These are phyloP conservation scores for Boletus fagicola DNA, from an alignment of 768 basidiomycete genomes.

Conservation along the genomic window DNA sequence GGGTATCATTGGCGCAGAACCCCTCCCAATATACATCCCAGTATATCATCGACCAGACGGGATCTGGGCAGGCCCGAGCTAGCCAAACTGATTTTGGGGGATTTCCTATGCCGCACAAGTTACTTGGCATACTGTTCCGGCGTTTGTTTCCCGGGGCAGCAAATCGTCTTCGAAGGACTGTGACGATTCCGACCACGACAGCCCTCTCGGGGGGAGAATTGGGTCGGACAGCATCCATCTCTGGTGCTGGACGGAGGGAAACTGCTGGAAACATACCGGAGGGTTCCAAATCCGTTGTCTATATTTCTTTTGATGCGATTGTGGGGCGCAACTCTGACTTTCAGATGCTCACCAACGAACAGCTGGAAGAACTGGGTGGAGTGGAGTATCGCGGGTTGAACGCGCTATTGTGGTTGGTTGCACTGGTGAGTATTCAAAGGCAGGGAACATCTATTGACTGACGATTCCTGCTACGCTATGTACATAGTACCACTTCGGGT, in stretches of 20 bases:
- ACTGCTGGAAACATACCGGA: constrained; percentile 24
- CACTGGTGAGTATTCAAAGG: constrained; percentile 48
- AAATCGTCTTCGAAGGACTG: constrained; percentile 57
- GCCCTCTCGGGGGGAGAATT: constrained; percentile 44
- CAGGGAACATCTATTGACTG: background rate
- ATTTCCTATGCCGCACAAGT: constrained; percentile 66
- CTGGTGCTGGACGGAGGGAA: constrained; percentile 7
- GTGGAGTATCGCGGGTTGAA: constrained; percentile 88
- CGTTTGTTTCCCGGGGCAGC: constrained; percentile 63
- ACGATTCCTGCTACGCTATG: constrained; percentile 2
- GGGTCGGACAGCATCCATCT: constrained; percentile 26
- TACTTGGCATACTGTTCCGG: constrained; percentile 49
- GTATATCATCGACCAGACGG: constrained; percentile 15
- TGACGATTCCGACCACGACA: constrained; percentile 73
- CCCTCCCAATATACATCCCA: constrained; percentile 16
- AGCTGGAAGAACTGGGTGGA: constrained; percentile 89
- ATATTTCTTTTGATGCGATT: constrained; percentile 80
- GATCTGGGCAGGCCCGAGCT: constrained; percentile 7
- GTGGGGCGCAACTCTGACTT: constrained; percentile 85
- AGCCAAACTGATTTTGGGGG: constrained; percentile 63
- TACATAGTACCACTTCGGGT: constrained; percentile 70
- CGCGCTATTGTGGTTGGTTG: constrained; percentile 78
- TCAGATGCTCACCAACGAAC: constrained; percentile 66
- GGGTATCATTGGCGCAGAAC: constrained; percentile 15
- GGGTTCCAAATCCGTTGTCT: constrained; percentile 61